Conservation (phyloP, 306 rosid genomes). For the Dryas alaskensis region DNA sequence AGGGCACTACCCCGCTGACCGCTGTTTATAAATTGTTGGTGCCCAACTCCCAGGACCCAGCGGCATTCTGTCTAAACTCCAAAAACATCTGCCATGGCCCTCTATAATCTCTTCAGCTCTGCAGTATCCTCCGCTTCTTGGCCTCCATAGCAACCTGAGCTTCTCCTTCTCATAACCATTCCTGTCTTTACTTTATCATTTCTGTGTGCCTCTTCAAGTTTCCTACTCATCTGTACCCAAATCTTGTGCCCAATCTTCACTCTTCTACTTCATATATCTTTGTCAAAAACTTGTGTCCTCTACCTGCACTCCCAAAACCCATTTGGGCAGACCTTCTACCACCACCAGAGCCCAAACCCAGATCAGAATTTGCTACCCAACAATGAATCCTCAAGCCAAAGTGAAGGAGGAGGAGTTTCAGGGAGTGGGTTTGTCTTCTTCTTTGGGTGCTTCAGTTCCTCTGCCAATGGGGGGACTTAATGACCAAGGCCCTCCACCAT, state of each 20-base stretch:
- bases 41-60: too few relatives aligned
- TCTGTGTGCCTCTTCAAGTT: not conserved
- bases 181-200: not conserved
- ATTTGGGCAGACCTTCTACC: not conserved
- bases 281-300: not conserved
- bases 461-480: conserved; percentile 64
- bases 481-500: conserved; percentile 79
- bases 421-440: too few relatives aligned
- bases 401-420: conserved; percentile 33
- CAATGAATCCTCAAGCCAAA: conserved; percentile 40
- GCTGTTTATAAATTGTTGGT: conserved; percentile 1
- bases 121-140: not conserved
- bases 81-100: not conserved
- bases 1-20: not conserved
- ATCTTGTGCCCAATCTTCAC: too few relatives aligned
- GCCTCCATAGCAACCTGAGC: not conserved
- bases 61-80: not conserved
- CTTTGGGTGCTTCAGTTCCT: conserved; percentile 25
- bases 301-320: not conserved
- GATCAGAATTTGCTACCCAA: conserved; percentile 20
- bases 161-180: conserved; percentile 3
- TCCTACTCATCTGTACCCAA: not conserved
- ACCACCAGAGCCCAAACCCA: conserved; percentile 13
- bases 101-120: not conserved
- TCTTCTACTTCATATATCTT: not conserved